Conservation (phyloP, 106 monocot species). For the Acorus calamus region DNA sequence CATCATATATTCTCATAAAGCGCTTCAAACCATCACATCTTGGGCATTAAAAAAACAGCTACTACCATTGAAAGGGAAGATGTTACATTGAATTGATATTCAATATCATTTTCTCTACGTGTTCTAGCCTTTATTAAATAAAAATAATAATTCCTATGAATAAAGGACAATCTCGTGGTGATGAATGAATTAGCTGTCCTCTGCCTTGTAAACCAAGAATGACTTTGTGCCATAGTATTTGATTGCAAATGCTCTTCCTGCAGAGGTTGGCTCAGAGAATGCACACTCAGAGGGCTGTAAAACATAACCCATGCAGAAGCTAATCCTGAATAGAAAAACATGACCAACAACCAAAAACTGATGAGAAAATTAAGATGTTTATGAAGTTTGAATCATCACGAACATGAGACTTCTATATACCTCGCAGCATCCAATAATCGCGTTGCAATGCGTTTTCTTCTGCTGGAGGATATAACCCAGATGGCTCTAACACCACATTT, state of each 20-base stretch:
- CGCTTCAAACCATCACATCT: too few species aligned
- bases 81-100: too few species aligned
- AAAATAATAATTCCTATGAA: too few species aligned
- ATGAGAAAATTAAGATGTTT: not conserved
- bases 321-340: conserved; percentile 21
- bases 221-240: conserved; percentile 10
- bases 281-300: conserved; percentile 4
- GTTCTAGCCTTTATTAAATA: too few species aligned
- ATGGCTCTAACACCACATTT: conserved; percentile 56
- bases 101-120: too few species aligned
- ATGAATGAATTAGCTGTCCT: not conserved
- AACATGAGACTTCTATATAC: conserved; percentile 12
- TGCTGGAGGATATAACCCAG: conserved; percentile 49
- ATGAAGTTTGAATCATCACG: not conserved
- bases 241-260: conserved; percentile 18
- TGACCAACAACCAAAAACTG: not conserved
- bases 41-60: too few species aligned
- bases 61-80: too few species aligned
- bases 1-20: too few species aligned
- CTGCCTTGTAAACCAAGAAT: conserved; percentile 29
- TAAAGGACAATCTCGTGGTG: too few species aligned
- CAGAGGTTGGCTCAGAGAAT: not conserved
- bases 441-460: conserved; percentile 38
- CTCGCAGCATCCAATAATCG: conserved; percentile 61
- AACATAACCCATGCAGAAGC: conserved; percentile 7